phyloP scores from a whole-genome alignment of 179 eudicot species.

The Kewa caespitosa region DNA sequence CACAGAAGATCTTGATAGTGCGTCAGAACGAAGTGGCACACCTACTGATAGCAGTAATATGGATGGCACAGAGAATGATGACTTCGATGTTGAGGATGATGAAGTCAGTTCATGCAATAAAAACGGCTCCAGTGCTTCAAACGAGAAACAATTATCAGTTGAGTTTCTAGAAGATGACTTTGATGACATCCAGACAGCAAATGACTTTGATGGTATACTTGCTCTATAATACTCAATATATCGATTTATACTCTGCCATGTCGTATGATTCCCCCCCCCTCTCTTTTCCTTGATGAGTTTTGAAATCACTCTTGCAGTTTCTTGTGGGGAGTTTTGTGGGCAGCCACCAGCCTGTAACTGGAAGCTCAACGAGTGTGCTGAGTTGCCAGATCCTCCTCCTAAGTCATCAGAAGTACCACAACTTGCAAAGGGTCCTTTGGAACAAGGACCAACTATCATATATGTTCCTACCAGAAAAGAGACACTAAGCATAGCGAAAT shows the following conservation, averaged over 20 bases:
- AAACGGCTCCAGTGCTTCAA: slow-evolving; percentile 28
- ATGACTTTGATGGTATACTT: slow-evolving; percentile 82
- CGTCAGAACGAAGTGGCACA: slow-evolving; percentile 34
- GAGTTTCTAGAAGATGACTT: slow-evolving; percentile 86
- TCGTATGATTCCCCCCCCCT: too few relatives aligned
- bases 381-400: slow-evolving; percentile 21
- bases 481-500: slow-evolving; percentile 60
- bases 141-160: slow-evolving; percentile 59
- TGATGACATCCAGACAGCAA: slow-evolving; percentile 57
- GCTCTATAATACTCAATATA: not conserved
- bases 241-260: not conserved
- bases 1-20: slow-evolving; percentile 30
- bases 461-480: slow-evolving; percentile 86
- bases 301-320: slow-evolving; percentile 45
- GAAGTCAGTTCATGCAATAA: slow-evolving; percentile 24
- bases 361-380: slow-evolving; percentile 27
- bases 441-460: slow-evolving; percentile 70
- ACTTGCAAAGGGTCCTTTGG: slow-evolving; percentile 33
- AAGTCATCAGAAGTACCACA: slow-evolving; percentile 31
- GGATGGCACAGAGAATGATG: slow-evolving; percentile 28
- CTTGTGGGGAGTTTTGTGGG: slow-evolving; percentile 79
- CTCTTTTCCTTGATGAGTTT: not conserved
- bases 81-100: slow-evolving; percentile 39
- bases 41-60: slow-evolving; percentile 34
- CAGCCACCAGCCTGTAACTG: slow-evolving; percentile 28